Base-by-base conservation (phyloP, 2,329 filamentous ascomycete species). In the Fusarium devonianum region DNA sequence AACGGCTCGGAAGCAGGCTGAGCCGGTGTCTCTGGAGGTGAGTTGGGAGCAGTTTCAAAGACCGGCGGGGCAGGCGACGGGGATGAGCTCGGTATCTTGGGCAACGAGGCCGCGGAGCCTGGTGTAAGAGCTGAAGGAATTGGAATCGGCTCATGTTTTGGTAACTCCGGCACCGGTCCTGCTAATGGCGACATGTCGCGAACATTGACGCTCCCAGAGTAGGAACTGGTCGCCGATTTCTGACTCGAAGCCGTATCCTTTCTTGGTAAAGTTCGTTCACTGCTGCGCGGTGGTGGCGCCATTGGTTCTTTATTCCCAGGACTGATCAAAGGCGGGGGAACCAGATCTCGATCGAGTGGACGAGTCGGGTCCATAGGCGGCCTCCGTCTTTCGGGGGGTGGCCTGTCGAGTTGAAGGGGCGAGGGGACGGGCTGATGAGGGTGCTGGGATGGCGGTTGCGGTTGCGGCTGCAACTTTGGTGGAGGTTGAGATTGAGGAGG, bases 301-400 rank as follows among this genome's bases (percentile, higher is more conserved):
- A 71, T 67, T 16, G 70, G 73, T 17, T 80, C 78, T 55, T 77
- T 78, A 44, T 70, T 68, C 7, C 68, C 69, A 18, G 78, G 76
- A 58, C 80, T 83, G 71, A 81, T 81, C 30, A 85, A 64, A 5
- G 82, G 82, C 4, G 80, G 82, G 6, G 82, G 82, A 3, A 85
- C 81, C 25, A 85, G 69, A 41, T 82, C 78, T 36, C 76, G 77
- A 56, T 85, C 77, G 38, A 77, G 74, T 7, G 81, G 80, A 22
- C 81, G 74, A 6, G 79, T 69, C 7, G 81, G 78, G 50, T 86
- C 81, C 83, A 89, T 87, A 1, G 85, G 84, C 2, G 86, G 86
- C 37, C 86, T 75, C 67, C 80, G 85, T 53, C 86, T 77, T 60
- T 88, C 85, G 0, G 86, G 86, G 1, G 82, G 78, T 23, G 75